These are phyloP conservation scores for Termitomyces sp. DNA, from an alignment of 768 basidiomycete species.

Conservation along the genomic window DNA sequence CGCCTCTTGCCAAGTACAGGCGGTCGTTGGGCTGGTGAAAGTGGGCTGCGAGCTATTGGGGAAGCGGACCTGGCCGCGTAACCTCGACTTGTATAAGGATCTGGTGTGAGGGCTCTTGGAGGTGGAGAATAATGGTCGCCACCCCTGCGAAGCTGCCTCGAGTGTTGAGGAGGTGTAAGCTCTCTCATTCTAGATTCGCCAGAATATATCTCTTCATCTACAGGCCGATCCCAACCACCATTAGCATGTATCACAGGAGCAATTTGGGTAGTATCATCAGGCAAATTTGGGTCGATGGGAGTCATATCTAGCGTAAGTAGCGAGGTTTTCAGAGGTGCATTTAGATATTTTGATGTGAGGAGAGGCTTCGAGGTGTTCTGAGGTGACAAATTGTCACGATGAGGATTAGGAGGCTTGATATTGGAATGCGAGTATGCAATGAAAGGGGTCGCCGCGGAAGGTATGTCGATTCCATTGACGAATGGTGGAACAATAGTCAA, in stretches of 20 bases:
- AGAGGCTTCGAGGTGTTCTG: not conserved
- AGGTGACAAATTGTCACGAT: not conserved
- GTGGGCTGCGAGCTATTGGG: not conserved
- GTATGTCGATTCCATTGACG: not conserved
- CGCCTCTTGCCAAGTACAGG: slow-evolving; percentile 17
- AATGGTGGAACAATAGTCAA: not conserved
- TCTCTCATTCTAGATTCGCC: not conserved
- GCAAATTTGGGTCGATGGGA: not conserved
- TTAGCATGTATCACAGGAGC: slow-evolving; percentile 9
- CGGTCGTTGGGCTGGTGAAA: not conserved
- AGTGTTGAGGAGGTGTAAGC: not conserved
- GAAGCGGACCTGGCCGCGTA: not conserved
- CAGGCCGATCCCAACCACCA: slow-evolving; percentile 10
- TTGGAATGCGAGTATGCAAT: not conserved
- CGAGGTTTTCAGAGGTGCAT: not conserved
- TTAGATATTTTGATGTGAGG: not conserved
- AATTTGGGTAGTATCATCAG: slow-evolving; percentile 8
- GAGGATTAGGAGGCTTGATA: not conserved
- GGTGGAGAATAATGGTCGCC: slow-evolving; percentile 16
- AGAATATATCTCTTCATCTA: slow-evolving; percentile 7
- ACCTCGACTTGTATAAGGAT: not conserved
- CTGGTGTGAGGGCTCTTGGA: not conserved
- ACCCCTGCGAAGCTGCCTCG: not conserved
- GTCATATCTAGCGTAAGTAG: not conserved
- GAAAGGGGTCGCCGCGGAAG: not conserved